These are phyloP conservation scores for Leonotis leonurus DNA, from an alignment of 257 asterid species.

Conservation along the genomic window DNA sequence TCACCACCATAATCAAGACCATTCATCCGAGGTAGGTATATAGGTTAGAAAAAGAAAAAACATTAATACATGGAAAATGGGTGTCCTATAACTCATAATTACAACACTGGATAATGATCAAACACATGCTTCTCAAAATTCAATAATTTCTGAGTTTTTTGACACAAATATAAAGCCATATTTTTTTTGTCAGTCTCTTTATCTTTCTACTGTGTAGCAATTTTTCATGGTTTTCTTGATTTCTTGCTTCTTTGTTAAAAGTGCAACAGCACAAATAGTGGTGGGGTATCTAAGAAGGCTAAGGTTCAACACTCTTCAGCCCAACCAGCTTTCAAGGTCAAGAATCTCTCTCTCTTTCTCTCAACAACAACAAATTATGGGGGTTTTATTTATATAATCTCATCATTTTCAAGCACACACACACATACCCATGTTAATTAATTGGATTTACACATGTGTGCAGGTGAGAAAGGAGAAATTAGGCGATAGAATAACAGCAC, in stretches of 20 bases:
- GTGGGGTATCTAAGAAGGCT: slow-evolving; percentile 80
- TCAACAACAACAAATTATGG: background rate
- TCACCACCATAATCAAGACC: slow-evolving; percentile 37
- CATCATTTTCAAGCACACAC: no score
- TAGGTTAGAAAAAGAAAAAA: no score
- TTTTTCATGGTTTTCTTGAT: background rate
- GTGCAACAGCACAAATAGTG: slow-evolving; percentile 61
- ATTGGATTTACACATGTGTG: background rate
- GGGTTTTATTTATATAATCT: background rate
- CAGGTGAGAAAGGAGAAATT: slow-evolving; percentile 97
- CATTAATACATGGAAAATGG: no score
- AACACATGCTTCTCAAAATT: background rate
- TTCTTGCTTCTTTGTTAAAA: slow-evolving; percentile 21
- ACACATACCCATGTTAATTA: no score
- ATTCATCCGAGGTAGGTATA: slow-evolving; percentile 60
- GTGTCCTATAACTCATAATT: slow-evolving; percentile 11
- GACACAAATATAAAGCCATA: no score
- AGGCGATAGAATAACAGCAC: slow-evolving; percentile 89
- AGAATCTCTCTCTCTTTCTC: slow-evolving; percentile 18
- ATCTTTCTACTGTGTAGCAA: background rate
- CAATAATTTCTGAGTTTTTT: slow-evolving; percentile 1
- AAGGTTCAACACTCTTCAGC: slow-evolving; percentile 79
- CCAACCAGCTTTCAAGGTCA: slow-evolving; percentile 80
- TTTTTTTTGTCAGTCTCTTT: background rate
- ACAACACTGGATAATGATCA: slow-evolving; percentile 10